These are phyloP conservation scores for Cymbomonas tetramitiformis DNA, from an alignment of 139 green algal genomes.

Conservation along the genomic window DNA sequence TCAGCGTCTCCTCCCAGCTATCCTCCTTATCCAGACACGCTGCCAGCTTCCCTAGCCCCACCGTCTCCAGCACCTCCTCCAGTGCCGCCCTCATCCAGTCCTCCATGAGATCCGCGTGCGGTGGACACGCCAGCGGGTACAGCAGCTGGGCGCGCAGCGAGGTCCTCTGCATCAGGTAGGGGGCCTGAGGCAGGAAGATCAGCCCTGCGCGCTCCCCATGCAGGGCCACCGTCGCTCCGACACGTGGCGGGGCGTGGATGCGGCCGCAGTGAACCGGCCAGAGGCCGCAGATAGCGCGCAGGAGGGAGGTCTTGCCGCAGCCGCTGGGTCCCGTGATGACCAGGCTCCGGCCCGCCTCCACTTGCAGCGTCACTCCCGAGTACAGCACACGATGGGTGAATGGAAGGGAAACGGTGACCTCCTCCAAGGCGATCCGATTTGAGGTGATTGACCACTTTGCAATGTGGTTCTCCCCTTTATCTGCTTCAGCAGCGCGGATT, in stretches of 20 bases:
- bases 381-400: conserved; percentile 11
- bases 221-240: too few relatives aligned
- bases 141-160: conserved; percentile 11
- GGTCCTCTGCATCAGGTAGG: conserved; percentile 8
- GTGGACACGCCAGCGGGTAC: conserved; percentile 11
- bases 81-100: too few relatives aligned
- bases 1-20: conserved; percentile 17
- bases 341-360: background rate
- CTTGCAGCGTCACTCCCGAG: background rate
- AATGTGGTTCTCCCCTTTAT: too few relatives aligned
- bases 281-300: background rate
- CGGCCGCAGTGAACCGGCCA: background rate
- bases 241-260: background rate
- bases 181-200: conserved; percentile 3
- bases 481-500: too few relatives aligned
- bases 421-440: too few relatives aligned
- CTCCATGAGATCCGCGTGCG: too few relatives aligned
- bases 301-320: conserved; percentile 5
- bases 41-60: too few relatives aligned
- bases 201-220: too few relatives aligned
- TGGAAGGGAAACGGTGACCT: too few relatives aligned
- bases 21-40: too few relatives aligned
- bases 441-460: too few relatives aligned
- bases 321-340: too few relatives aligned
- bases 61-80: conserved; percentile 1